phyloP scores from a whole-genome alignment of 495 filamentous ascomycete species.

The Xylaria bambusicola region DNA sequence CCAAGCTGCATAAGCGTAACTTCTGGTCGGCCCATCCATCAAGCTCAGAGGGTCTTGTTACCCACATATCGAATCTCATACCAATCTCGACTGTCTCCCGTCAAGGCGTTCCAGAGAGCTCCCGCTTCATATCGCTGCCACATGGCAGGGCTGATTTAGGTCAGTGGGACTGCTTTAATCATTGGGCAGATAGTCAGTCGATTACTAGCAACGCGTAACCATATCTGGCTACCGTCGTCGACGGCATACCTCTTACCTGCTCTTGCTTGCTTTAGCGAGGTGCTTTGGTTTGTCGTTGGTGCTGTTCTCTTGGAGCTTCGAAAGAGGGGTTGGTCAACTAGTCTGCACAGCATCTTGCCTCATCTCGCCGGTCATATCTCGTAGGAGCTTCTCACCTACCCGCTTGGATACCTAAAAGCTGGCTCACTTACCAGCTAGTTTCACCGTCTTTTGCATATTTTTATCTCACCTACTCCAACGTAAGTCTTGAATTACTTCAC shows the following conservation, averaged over 20 bases:
- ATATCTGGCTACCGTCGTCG: not conserved
- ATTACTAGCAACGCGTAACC: not conserved
- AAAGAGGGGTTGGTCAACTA: not conserved
- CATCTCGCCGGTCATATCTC: not conserved
- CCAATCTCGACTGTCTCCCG: not conserved
- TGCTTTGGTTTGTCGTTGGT: not conserved
- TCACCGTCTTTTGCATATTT: not conserved
- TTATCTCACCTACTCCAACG: not conserved
- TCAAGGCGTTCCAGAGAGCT: not conserved
- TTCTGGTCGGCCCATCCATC: not conserved
- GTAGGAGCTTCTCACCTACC: not conserved
- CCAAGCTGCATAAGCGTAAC: too few relatives aligned
- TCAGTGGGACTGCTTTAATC: not conserved
- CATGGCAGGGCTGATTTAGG: not conserved
- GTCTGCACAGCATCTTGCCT: not conserved
- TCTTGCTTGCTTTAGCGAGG: not conserved
- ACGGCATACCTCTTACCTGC: not conserved
- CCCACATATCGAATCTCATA: not conserved
- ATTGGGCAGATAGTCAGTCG: not conserved
- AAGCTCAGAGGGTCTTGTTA: not conserved
- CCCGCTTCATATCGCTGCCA: not conserved
- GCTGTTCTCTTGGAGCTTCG: not conserved
- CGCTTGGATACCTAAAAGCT: constrained; percentile 1
- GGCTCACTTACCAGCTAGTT: not conserved
- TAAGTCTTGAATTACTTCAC: not conserved